Evolutionary conservation across 2,329 filamentous ascomycete species (phyloP).

Genomic region (Aspergillus unguis): DNA sequence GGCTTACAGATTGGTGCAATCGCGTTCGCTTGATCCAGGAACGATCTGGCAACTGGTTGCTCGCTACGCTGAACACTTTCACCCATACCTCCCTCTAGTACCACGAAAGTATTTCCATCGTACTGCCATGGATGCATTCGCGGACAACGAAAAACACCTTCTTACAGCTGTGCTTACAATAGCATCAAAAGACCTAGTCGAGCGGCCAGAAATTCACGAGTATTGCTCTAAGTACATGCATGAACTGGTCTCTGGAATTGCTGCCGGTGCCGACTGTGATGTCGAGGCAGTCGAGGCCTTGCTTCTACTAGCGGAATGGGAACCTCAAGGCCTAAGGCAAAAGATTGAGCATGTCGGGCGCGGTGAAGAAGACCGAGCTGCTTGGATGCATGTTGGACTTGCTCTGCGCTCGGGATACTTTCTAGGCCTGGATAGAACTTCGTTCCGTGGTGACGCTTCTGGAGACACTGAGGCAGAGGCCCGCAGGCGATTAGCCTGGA

Average conservation of each 20-base stretch:
- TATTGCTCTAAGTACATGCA: slow-evolving; percentile 69
- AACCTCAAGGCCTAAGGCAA: slow-evolving; percentile 61
- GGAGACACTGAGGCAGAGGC: slow-evolving; percentile 59
- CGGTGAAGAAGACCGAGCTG: slow-evolving; percentile 70
- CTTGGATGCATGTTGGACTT: slow-evolving; percentile 73
- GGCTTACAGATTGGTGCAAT: slow-evolving; percentile 44
- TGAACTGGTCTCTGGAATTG: slow-evolving; percentile 62
- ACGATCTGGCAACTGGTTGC: slow-evolving; percentile 53
- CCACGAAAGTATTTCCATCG: slow-evolving; percentile 58
- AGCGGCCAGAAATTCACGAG: slow-evolving; percentile 62
- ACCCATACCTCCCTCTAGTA: slow-evolving; percentile 68
- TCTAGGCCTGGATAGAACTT: slow-evolving; percentile 65
- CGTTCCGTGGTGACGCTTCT: slow-evolving; percentile 59
- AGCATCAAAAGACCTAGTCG: slow-evolving; percentile 66
- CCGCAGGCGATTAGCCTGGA: slow-evolving; percentile 66
- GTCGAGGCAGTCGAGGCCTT: slow-evolving; percentile 70
- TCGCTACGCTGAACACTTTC: slow-evolving; percentile 63
- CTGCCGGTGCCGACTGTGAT: slow-evolving; percentile 63
- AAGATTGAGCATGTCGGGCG: slow-evolving; percentile 62
- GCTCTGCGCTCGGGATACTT: slow-evolving; percentile 69
- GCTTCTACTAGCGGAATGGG: slow-evolving; percentile 69
- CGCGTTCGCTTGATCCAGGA: slow-evolving; percentile 46
- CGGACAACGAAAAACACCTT: slow-evolving; percentile 62
- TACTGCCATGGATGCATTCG: slow-evolving; percentile 53
- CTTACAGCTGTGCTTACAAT: slow-evolving; percentile 69